A percentile compares a stretch with the other conserved stretches of the same genome.
These are phyloP conservation scores for Fusarium ambrosium DNA, from an alignment of 2,329 filamentous ascomycete genomes.

Conservation along the genomic window DNA sequence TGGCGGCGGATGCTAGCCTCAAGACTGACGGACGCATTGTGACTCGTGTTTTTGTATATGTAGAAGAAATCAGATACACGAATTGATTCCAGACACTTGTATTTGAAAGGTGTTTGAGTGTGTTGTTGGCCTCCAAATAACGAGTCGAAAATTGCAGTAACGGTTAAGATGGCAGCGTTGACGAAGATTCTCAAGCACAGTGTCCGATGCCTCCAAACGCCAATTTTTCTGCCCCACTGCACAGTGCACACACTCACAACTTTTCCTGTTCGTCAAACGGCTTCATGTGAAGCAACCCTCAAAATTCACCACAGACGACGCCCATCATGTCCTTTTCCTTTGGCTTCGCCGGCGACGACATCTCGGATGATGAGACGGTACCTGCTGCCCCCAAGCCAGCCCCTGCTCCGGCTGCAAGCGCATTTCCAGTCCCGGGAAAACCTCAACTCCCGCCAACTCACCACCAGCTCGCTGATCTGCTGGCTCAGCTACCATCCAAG, in stretches of 20 bases:
- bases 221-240: conserved; percentile 39
- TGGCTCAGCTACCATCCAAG: conserved; percentile 77
- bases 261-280: conserved; percentile 29
- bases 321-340: conserved; percentile 68
- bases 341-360: conserved; percentile 74
- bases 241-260: conserved; percentile 45
- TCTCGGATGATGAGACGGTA: conserved; percentile 60
- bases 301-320: conserved; percentile 9
- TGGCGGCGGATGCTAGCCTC: conserved; percentile 55
- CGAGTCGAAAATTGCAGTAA: conserved; percentile 15
- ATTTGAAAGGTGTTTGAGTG: background rate
- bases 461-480: conserved; percentile 65
- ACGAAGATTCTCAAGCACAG: conserved; percentile 40
- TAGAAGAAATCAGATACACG: background rate
- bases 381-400: conserved; percentile 34
- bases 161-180: conserved; percentile 24
- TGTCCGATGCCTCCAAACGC: conserved; percentile 24
- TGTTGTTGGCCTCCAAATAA: conserved; percentile 2
- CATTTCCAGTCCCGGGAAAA: conserved; percentile 74
- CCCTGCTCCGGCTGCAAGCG: conserved; percentile 51
- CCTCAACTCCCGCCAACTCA: conserved; percentile 68
- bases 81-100: background rate
- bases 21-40: conserved; percentile 48
- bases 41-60: background rate
- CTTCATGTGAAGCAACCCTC: conserved; percentile 12